Base-by-base conservation (phyloP, 441 rosid species). In the Bruguiera hainesii region DNA sequence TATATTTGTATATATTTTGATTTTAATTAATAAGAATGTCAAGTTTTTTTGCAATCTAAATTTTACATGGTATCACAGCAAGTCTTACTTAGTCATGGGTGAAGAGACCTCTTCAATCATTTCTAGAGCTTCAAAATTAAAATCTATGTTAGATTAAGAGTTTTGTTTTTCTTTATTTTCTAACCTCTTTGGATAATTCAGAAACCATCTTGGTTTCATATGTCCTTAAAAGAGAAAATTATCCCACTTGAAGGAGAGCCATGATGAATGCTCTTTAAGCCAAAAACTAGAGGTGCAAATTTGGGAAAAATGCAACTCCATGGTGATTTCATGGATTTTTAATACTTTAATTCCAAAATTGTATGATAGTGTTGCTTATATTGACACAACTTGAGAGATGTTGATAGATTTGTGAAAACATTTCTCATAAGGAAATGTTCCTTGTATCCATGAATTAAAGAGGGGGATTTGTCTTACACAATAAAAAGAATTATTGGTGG, bases 391-490 rank as follows among this genome's bases (percentile, higher is more conserved):
- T 2, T 3, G 21, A 5, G 49, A 55, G 15, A 16, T 56, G 5
- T 29, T 15, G 53, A 9, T 1, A 55, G 25, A 56, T 37, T 26
- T 65, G 46, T 21, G 37, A 9, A 37, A 65, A 23, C 7, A 52
- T 15, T 56, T 65, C 25, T 55, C 25, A 5, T 0, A 65, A 65
- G 61, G 53, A 56, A 65, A 65, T 8, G 35, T 55, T 55, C 51
- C 26, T 53, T 1, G 19, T 4, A 66, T 56, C 23, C 25, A 53
- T 56, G 18, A 66, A 35, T 51, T 30, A 15, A 60, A 50, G 10
- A 55, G 58, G 4, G 48, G 49, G 15, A 64, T 48, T 51, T 64
- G 11, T 51, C 49, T 64, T 29, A n/a, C 46, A 49, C 42, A 63
- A n/a, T 11, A 49, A 15, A 51, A n/a, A 1, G 29, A 64, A 1